Base-by-base conservation (phyloP, 2,329 filamentous ascomycete species). In the Ciborinia camelliae region DNA sequence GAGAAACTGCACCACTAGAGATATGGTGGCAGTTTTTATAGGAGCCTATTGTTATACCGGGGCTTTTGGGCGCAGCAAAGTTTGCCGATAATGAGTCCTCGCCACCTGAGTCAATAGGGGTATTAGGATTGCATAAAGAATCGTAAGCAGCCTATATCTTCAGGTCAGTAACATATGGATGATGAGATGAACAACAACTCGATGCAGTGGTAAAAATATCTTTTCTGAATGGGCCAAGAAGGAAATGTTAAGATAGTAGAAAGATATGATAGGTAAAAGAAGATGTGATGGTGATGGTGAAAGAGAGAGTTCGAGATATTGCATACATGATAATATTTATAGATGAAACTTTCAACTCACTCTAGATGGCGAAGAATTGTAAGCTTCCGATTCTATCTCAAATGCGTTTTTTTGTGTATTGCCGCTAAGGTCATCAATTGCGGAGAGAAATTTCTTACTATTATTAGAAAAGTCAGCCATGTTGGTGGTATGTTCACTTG, bases 1-100 rank as follows among this genome's bases (percentile, higher is more conserved):
- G 86, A 23, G 94, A 95, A 67, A 92, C 95, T 15, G 94, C 80
- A 26, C 95, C 95, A 68, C 81, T 80, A 53, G 81, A 80, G n/a
- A 88, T 73, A 69, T 82, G 81, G 32, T 78, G 76, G 73, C 86
- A 89, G 66, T 81, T 76, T 23, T 68, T 52, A 68, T 86, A 87
- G 6, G 75, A 35, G 10, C 86, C 86, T 65, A 89, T 86, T 39
- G 75, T 75, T 50, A 82, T 75, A 12, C 80, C 81, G 2, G 74
- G 69, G 5, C 69, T 71, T 51, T 69, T 64, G 68, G 71, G 72
- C 41, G 26, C 3, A 58, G 61, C n/a, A 15, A 20, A 10, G 8
- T 23, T n/a, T 58, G 23, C 26, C 10, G 51, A 45, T 71, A 69
- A 69, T 67, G 68, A 64, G 68, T 69, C 41, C 18, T 45, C 35